Evolutionary conservation across 495 filamentous ascomycete genomes (phyloP).

Genomic region (Rusavskia elegans): DNA sequence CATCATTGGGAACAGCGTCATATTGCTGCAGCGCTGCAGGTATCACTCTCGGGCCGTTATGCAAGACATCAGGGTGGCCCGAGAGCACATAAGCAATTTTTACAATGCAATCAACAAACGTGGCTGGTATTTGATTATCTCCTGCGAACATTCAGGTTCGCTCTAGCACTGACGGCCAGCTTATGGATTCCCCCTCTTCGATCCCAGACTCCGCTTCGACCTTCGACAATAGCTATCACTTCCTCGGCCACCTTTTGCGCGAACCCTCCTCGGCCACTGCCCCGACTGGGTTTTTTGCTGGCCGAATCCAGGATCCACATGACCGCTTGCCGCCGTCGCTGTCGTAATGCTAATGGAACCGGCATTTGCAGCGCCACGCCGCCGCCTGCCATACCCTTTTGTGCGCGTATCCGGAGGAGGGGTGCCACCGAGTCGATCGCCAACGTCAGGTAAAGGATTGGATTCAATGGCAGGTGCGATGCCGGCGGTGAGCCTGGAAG

Average conservation of each 20-base stretch:
- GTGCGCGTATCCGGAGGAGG: conserved; percentile 56
- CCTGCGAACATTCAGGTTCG: conserved; percentile 32
- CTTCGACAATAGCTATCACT: conserved; percentile 76
- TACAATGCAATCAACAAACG: neutral
- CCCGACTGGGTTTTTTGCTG: conserved; percentile 48
- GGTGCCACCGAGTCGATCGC: conserved; percentile 97
- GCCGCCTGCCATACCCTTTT: conserved; percentile 71
- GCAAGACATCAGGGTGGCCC: neutral
- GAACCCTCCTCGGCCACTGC: conserved; percentile 45
- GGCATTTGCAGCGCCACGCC: conserved; percentile 73
- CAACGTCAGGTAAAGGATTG: conserved; percentile 61
- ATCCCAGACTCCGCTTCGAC: conserved; percentile 70
- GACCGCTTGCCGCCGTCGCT: conserved; percentile 63
- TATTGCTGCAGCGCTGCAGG: too few relatives aligned
- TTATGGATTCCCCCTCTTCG: conserved; percentile 55
- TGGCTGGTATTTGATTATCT: neutral
- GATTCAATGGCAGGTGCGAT: conserved; percentile 58
- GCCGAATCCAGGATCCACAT: conserved; percentile 78
- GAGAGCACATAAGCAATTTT: conserved; percentile 10
- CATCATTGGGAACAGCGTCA: too few relatives aligned
- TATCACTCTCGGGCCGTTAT: neutral
- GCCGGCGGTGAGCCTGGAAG: conserved; percentile 57
- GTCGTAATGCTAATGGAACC: conserved; percentile 51
- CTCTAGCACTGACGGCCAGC: conserved; percentile 50
- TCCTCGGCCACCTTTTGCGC: conserved; percentile 74